Evolutionary conservation across 352 stramenopile species (phyloP).

Genomic region (Plasmopara halstedii): DNA sequence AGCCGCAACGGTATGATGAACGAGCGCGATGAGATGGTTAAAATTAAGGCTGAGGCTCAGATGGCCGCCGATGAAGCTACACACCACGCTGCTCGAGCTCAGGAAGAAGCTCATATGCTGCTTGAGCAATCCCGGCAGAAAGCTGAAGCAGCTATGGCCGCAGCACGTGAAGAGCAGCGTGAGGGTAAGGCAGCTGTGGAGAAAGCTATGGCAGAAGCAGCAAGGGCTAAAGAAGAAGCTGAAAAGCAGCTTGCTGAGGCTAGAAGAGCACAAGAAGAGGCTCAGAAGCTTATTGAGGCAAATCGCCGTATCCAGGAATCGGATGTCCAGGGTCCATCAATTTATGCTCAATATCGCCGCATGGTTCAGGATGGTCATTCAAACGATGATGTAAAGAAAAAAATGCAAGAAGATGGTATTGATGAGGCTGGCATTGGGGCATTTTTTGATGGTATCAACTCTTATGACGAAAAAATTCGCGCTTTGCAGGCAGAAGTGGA

Average conservation of each 20-base stretch:
- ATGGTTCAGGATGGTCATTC: constrained; percentile 70
- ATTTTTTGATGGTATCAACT: constrained; percentile 82
- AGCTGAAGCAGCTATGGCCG: constrained; percentile 74
- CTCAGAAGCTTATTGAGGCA: constrained; percentile 76
- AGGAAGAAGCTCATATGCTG: constrained; percentile 69
- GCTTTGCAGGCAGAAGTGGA: constrained; percentile 74
- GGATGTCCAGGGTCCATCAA: constrained; percentile 35
- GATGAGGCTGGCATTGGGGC: constrained; percentile 62
- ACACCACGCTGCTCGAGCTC: constrained; percentile 50
- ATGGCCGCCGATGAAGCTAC: constrained; percentile 76
- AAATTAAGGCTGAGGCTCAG: constrained; percentile 76
- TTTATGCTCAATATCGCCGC: constrained; percentile 51
- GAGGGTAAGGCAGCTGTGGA: constrained; percentile 80
- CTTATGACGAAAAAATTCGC: constrained; percentile 78
- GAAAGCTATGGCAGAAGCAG: constrained; percentile 76
- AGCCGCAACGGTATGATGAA: constrained; percentile 59
- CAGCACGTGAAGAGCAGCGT: constrained; percentile 67
- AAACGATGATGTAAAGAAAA: constrained; percentile 59
- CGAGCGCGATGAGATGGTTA: constrained; percentile 73
- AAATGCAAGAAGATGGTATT: constrained; percentile 72
- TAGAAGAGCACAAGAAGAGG: constrained; percentile 65
- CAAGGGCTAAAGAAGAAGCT: constrained; percentile 67
- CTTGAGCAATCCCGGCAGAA: constrained; percentile 75
- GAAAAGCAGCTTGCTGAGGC: constrained; percentile 76
- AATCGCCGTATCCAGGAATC: constrained; percentile 77